Conservation (phyloP, 208 protist genomes). For the Leishmania braziliensis region DNA sequence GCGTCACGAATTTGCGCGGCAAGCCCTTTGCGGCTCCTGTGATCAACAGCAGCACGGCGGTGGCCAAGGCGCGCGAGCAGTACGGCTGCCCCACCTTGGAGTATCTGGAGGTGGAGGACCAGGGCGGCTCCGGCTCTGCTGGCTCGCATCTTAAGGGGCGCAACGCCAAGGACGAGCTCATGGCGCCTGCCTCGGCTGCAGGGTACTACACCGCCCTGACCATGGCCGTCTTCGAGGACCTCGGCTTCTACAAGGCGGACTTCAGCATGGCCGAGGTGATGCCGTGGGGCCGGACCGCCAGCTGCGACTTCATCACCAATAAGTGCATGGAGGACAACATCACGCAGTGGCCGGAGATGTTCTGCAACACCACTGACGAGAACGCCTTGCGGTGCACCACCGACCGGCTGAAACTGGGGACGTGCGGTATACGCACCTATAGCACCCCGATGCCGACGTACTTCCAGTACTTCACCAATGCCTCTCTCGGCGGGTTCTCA, state of each 20-base stretch:
- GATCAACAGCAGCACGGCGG: neutral
- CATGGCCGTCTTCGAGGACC: constrained; percentile 77
- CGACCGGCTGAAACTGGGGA: too few relatives aligned
- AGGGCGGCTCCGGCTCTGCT: neutral
- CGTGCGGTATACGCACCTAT: too few relatives aligned
- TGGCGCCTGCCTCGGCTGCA: constrained; percentile 38
- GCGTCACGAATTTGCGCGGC: neutral
- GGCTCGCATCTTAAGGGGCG: constrained; percentile 87
- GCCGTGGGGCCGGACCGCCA: constrained; percentile 68
- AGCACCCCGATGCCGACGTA: neutral
- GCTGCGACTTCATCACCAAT: constrained; percentile 56
- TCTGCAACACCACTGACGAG: constrained; percentile 35
- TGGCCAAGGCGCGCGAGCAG: constrained; percentile 1
- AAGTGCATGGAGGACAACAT: constrained; percentile 42
- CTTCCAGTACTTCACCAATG: neutral
- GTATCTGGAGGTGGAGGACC: constrained; percentile 83
- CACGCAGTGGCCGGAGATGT: constrained; percentile 54
- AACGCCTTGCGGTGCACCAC: too few relatives aligned
- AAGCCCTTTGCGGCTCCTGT: neutral
- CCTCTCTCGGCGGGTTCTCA: neutral
- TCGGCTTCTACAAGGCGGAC: constrained; percentile 77
- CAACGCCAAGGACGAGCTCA: constrained; percentile 85
- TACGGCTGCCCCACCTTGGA: constrained; percentile 62
- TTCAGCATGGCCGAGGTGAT: constrained; percentile 68
- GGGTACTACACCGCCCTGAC: constrained; percentile 77